These are phyloP conservation scores for Phaeodactylum tricornutum DNA, from an alignment of 108 stramenopile genomes.

Conservation along the genomic window DNA sequence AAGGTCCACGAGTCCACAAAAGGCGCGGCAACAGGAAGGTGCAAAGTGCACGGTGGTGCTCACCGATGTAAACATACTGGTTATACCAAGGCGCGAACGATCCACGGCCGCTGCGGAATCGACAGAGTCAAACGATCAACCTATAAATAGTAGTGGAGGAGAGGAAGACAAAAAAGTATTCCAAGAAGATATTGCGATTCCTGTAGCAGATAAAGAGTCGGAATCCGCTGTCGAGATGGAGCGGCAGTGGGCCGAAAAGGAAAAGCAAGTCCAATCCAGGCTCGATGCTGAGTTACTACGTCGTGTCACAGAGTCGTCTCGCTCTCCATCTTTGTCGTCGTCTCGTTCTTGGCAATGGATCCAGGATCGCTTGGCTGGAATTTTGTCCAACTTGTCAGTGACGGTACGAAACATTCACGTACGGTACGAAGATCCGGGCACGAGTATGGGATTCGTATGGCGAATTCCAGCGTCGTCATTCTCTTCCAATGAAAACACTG, in stretches of 20 bases:
- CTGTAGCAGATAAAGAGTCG: too few species aligned
- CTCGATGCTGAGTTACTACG: conserved; percentile 1
- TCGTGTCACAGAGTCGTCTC: too few species aligned
- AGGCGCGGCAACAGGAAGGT: neutral
- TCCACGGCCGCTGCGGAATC: neutral
- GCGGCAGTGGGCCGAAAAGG: neutral
- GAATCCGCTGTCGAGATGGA: neutral
- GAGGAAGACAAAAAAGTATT: conserved; percentile 7
- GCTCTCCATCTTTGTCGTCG: too few species aligned
- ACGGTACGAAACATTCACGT: conserved; percentile 63
- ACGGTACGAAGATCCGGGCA: conserved; percentile 69
- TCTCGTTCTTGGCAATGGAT: too few species aligned
- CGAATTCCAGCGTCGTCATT: too few species aligned
- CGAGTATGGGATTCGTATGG: conserved; percentile 50
- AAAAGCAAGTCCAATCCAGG: neutral
- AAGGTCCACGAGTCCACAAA: too few species aligned
- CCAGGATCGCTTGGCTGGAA: conserved; percentile 19
- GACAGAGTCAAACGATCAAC: neutral
- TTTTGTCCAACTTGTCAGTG: conserved; percentile 43
- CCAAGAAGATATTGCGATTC: too few species aligned
- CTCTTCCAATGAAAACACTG: neutral
- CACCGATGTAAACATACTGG: conserved; percentile 55
- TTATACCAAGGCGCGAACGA: conserved; percentile 29
- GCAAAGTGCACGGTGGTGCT: conserved; percentile 39
- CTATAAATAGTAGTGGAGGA: neutral